phyloP scores from a whole-genome alignment of 208 protist genomes.

The Leishmania gerbilli region DNA sequence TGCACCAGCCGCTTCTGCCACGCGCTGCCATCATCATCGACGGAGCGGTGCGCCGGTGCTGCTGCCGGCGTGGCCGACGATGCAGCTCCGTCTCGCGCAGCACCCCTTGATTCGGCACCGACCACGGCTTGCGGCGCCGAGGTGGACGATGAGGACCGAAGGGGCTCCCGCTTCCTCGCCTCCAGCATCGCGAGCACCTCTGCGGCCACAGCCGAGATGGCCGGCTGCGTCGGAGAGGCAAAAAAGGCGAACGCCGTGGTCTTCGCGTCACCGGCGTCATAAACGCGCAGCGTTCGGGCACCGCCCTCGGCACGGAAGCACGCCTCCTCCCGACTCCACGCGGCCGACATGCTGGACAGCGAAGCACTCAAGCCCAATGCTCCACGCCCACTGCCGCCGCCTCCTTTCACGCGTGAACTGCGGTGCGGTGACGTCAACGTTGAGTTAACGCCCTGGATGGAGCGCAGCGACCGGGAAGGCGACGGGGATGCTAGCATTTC shows the following conservation, averaged over 20 bases:
- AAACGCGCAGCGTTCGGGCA: too few species aligned
- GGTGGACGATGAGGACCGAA: background rate
- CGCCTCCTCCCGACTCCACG: conserved; percentile 31
- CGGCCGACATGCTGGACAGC: conserved; percentile 29
- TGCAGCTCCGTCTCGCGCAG: too few species aligned
- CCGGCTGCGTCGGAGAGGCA: background rate
- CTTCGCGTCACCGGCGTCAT: too few species aligned
- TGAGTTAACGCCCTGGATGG: background rate
- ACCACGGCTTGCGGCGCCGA: background rate
- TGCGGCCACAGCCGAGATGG: conserved; percentile 1
- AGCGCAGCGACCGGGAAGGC: conserved; percentile 4
- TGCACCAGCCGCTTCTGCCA: conserved; percentile 18
- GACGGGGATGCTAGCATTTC: background rate
- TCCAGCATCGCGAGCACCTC: conserved; percentile 7
- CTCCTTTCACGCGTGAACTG: background rate
- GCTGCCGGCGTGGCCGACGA: background rate
- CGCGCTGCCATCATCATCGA: background rate
- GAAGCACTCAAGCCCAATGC: conserved; percentile 7
- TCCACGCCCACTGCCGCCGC: background rate
- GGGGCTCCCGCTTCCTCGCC: background rate
- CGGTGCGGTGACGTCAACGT: background rate
- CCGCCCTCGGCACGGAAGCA: background rate
- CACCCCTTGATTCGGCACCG: background rate
- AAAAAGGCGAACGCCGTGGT: background rate
- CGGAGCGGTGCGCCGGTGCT: background rate